Evolutionary conservation across 75 land plant species (phyloP), one percentile per base, ranked within the genome.

Genomic region (Azolla pinnata): DNA sequence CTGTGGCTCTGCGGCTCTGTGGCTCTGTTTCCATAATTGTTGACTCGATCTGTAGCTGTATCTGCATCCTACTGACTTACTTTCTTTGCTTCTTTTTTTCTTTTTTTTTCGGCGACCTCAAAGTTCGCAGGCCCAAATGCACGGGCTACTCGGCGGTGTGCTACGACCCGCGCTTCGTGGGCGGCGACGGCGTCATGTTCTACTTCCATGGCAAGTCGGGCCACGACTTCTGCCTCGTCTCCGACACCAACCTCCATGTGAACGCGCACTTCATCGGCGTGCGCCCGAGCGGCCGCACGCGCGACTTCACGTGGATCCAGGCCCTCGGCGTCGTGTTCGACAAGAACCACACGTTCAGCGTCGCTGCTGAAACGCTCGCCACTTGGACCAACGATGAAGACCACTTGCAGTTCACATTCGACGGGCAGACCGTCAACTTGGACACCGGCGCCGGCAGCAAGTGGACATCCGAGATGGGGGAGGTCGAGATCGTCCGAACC

Each of bases 251-350:
- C 64, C 45, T 75, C 19, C 74, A 72, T 18, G 29, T 76, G 32
- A 76, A 76, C 29, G 75, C 67, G 29, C 79, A 38, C 53, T 66
- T 69, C 46, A 79, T 79, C 20, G 85, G 85, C 33, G 67, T 47
- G 21, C 42, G 77, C 1, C 83, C 83, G 10, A 51, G 32, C 0
- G 83, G 76, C 18, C 38, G 86, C 30, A 23, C 66, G n/a, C 55
- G 86, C 12, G 86, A 83, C 66, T 83, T 55, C 61, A 83, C 86
- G 0, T 83, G 86, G 86, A 62, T 83, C 10, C 80, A 83, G 34
- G 78, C 83, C 8, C 70, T 83, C 7, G 86, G 80, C 4, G 25
- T 83, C 47, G 47, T 83, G 42, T 73, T 20, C 55, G 62, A 34
- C 4, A 51, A 44, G 26, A 12, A 54, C 44, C 77, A 77, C 59